Evolutionary conservation across 345 rosid species (phyloP).

Genomic region (Erucastrum elatum): DNA sequence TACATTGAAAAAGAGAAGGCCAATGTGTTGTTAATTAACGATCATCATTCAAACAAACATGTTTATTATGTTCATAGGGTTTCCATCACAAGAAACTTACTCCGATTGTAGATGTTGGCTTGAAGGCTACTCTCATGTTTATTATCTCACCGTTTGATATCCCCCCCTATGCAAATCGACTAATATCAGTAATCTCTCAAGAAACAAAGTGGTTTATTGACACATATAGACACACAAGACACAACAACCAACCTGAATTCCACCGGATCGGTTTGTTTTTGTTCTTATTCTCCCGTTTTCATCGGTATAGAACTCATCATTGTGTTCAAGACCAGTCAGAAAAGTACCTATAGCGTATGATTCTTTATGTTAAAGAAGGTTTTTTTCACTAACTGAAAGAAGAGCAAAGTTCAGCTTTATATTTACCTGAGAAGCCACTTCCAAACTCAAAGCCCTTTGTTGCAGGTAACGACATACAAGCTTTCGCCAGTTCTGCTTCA

Average conservation of each 20-base stretch:
- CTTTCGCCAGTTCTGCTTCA: slow-evolving; percentile 95
- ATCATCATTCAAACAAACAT: slow-evolving; percentile 12
- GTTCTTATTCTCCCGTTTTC: slow-evolving; percentile 75
- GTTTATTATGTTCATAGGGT: too few species aligned
- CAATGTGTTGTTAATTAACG: not conserved
- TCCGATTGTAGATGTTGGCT: slow-evolving; percentile 89
- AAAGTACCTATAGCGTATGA: slow-evolving; percentile 56
- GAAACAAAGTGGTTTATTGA: not conserved
- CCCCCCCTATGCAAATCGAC: slow-evolving; percentile 65
- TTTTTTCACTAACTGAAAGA: not conserved
- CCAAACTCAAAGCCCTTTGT: slow-evolving; percentile 98
- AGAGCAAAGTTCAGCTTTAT: slow-evolving; percentile 6
- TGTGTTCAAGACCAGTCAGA: slow-evolving; percentile 89
- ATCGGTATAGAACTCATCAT: slow-evolving; percentile 80
- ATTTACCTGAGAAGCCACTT: slow-evolving; percentile 90
- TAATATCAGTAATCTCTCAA: slow-evolving; percentile 14
- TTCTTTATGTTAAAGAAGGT: not conserved
- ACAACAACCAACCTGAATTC: slow-evolving; percentile 63
- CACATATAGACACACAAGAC: not conserved
- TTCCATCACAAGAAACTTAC: slow-evolving; percentile 53
- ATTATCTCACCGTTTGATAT: slow-evolving; percentile 96
- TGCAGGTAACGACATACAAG: slow-evolving; percentile 94
- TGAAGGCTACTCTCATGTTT: slow-evolving; percentile 91
- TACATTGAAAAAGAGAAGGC: slow-evolving; percentile 8
- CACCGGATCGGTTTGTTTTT: slow-evolving; percentile 94